A percentile compares a stretch with the other conserved stretches of the same genome.
phyloP scores from a whole-genome alignment of 164 flowering plant species.

The Tetrastigma voinierianum region DNA sequence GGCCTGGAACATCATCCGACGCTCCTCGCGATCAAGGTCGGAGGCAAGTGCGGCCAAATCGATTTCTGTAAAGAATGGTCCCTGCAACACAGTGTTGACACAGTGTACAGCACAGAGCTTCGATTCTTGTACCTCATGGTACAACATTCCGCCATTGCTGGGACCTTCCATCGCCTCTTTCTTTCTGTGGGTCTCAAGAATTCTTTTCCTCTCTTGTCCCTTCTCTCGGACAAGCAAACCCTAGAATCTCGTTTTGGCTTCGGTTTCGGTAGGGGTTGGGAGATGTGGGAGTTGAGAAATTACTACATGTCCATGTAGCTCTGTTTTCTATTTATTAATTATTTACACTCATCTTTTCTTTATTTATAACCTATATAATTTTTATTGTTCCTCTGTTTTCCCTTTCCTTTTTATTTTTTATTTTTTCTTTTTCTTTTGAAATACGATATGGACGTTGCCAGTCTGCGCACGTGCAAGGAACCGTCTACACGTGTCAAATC shows the following conservation, averaged over 20 bases:
- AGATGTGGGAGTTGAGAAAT: background rate
- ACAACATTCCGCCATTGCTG: constrained; percentile 93
- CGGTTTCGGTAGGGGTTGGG: background rate
- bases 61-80: constrained; percentile 93
- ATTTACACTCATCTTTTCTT: no score
- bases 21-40: constrained; percentile 85
- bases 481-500: background rate
- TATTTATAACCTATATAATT: no score
- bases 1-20: constrained; percentile 77
- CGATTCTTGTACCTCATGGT: constrained; percentile 96
- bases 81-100: constrained; percentile 93
- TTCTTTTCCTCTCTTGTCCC: background rate
- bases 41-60: constrained; percentile 95
- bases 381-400: no score
- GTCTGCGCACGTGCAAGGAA: constrained; percentile 7
- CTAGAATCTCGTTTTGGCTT: constrained; percentile 6
- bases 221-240: constrained; percentile 12
- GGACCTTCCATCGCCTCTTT: constrained; percentile 49
- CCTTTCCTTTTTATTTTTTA: no score
- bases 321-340: no score
- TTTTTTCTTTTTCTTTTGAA: no score
- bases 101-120: constrained; percentile 98
- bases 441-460: background rate
- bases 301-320: background rate
- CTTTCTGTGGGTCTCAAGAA: background rate